phyloP scores from a whole-genome alignment of 176 grass and related monocot species.

The Dendrocalamus sinicus region DNA sequence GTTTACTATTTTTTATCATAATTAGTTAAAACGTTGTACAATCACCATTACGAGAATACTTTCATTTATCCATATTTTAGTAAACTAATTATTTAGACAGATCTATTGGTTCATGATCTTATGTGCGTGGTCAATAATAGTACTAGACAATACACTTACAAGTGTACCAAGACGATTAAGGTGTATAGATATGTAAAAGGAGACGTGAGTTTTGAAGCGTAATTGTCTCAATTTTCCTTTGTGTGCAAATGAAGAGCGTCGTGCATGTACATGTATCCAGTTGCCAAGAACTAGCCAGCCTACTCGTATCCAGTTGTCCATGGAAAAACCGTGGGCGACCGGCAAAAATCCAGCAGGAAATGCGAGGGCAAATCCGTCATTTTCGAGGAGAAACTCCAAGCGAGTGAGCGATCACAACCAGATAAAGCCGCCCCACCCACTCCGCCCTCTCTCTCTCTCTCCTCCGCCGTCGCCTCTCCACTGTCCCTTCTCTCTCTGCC shows the following conservation, averaged over 20 bases:
- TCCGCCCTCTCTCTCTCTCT: not conserved
- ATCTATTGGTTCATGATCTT: not conserved
- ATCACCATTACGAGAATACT: too few relatives aligned
- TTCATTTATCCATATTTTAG: too few relatives aligned
- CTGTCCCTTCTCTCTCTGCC: slow-evolving; percentile 31
- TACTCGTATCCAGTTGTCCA: not conserved
- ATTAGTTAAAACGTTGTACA: too few relatives aligned
- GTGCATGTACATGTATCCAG: not conserved
- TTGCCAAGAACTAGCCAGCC: too few relatives aligned
- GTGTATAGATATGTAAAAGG: not conserved
- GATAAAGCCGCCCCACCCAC: slow-evolving; percentile 42
- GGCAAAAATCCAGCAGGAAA: not conserved
- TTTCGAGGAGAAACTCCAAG: not conserved
- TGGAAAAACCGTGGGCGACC: not conserved
- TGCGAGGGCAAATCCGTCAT: slow-evolving; percentile 44
- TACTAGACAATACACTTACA: fast-evolving
- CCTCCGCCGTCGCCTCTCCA: slow-evolving; percentile 21
- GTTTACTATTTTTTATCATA: too few relatives aligned
- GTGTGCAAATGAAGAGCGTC: not conserved
- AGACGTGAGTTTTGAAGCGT: not conserved
- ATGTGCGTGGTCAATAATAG: not conserved
- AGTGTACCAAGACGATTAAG: too few relatives aligned
- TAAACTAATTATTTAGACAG: too few relatives aligned
- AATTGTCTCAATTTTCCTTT: not conserved
- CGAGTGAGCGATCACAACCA: not conserved